These are phyloP conservation scores for Monosporozyma unispora DNA, from an alignment of 805 yeast genomes.

Conservation along the genomic window DNA sequence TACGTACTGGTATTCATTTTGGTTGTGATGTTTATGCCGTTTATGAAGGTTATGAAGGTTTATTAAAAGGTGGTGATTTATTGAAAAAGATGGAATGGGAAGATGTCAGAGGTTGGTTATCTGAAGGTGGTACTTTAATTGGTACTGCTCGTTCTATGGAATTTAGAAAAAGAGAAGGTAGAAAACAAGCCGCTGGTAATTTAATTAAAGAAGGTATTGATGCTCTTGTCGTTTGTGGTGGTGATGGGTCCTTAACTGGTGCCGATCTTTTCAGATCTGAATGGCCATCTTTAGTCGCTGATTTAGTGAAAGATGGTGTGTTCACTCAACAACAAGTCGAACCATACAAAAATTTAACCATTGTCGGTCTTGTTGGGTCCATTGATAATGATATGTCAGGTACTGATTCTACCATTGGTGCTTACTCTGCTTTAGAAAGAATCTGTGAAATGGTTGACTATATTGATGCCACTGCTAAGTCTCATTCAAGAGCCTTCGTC, in stretches of 20 bases:
- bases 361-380: conserved; percentile 92
- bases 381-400: conserved; percentile 97
- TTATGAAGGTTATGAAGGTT: conserved; percentile 91
- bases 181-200: conserved; percentile 75
- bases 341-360: conserved; percentile 65
- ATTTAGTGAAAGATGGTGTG: conserved; percentile 48
- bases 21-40: conserved; percentile 90
- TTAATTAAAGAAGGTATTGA: conserved; percentile 84
- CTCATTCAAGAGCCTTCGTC: conserved; percentile 95
- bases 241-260: conserved; percentile 97
- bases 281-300: conserved; percentile 84
- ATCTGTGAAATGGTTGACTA: conserved; percentile 92
- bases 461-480: conserved; percentile 94
- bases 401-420: conserved; percentile 95
- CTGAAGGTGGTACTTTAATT: conserved; percentile 89
- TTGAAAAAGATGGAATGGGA: conserved; percentile 81
- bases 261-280: conserved; percentile 90
- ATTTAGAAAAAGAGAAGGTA: conserved; percentile 78
- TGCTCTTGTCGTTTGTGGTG: conserved; percentile 93
- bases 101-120: conserved; percentile 88
- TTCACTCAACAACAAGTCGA: conserved; percentile 51
- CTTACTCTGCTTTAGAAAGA: conserved; percentile 85
- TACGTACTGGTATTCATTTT: conserved; percentile 77
- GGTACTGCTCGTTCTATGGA: conserved; percentile 92
- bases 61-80: conserved; percentile 74